Base-by-base conservation (phyloP, 2,329 filamentous ascomycete genomes). In the Alternaria sp. region DNA sequence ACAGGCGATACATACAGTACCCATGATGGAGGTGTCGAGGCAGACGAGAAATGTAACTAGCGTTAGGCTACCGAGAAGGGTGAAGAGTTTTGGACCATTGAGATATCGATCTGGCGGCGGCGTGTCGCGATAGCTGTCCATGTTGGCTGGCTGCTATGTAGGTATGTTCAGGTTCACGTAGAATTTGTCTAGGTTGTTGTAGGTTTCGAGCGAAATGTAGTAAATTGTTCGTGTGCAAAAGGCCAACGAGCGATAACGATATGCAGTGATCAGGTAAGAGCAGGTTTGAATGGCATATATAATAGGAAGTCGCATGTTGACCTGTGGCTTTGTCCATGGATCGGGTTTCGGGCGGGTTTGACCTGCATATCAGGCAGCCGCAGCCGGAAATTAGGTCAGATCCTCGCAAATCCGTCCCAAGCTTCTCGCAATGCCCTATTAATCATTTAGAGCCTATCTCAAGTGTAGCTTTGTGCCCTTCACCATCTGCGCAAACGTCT, bases 21-120 rank as follows among this genome's bases (percentile, higher is more conserved):
- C 68, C 21, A 77, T 58, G 30, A 77, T 77, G 11, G 70, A 66
- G 15, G 65, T 69, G 50, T 75, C 72, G 3, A 77, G 57, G 17
- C 75, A 43, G 5, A 73, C 58, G 9, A 75, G 56, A 23, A 73
- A 74, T 10, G 62, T 66, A 1, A 72, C 65, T 12, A 75, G 61
- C 10, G 66, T 69, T 6, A 75, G 28, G 15, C 66, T 67, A 2
- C 59, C 64, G 4, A 74, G 62, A 3, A 73, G 52, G 5, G 63
- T 28, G 6, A 30, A 32, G 1, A 73, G 61, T 19, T 67, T 67
- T 9, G 67, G 25, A 2, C 68, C 70, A 13, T 47, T 46, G n/a
- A 73, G 57, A 19, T 69, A 57, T 6, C 53, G 32, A 10, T 11
- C 21, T 4, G 17, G 13, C n/a, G 15, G 28, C 12, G 26, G 17